A percentile compares a stretch with the other conserved stretches of the same genome.
Conservation (phyloP, 352 stramenopile genomes). For the Peronospora farinosa region DNA sequence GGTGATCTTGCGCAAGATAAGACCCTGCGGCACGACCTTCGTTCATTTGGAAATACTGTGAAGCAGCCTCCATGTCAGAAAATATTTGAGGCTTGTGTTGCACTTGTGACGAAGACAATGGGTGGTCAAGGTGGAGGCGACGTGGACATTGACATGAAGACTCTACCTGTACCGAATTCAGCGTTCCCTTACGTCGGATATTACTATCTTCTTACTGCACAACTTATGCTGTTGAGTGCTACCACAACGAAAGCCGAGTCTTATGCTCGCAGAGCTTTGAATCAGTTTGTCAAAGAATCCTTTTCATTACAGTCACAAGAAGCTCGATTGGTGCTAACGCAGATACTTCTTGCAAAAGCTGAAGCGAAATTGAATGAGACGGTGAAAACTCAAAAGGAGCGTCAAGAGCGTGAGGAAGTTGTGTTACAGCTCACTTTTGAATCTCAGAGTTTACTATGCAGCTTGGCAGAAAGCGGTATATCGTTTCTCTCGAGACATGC, state of each 20-base stretch:
- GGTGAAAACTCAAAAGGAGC: slow-evolving; percentile 15
- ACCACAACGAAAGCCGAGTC: slow-evolving; percentile 1
- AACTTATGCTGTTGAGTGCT: slow-evolving; percentile 13
- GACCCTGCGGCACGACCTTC: slow-evolving; percentile 20
- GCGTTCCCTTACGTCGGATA: slow-evolving; percentile 29
- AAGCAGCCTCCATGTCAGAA: slow-evolving; percentile 32
- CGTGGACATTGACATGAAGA: slow-evolving; percentile 15
- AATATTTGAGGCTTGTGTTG: slow-evolving; percentile 30
- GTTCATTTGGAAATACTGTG: slow-evolving; percentile 14
- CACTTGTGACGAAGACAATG: slow-evolving; percentile 21
- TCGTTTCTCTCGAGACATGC: slow-evolving; percentile 13
- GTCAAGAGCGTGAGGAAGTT: slow-evolving; percentile 8
- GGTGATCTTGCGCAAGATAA: slow-evolving; percentile 16
- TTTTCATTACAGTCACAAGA: slow-evolving; percentile 17
- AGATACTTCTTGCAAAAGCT: slow-evolving; percentile 17
- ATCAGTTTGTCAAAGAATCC: slow-evolving; percentile 10
- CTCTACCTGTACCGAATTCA: slow-evolving; percentile 29
- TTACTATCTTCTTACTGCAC: slow-evolving; percentile 25
- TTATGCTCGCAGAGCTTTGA: slow-evolving; percentile 16
- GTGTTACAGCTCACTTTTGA: slow-evolving; percentile 1
- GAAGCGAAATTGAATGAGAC: slow-evolving; percentile 14
- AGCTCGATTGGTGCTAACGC: slow-evolving; percentile 24
- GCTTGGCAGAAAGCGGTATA: slow-evolving; percentile 1
- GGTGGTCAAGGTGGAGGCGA: slow-evolving; percentile 21
- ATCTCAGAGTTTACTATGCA: not conserved